Evolutionary conservation across 2,329 filamentous ascomycete species (phyloP).

Genomic region (Fusarium goolgardi): DNA sequence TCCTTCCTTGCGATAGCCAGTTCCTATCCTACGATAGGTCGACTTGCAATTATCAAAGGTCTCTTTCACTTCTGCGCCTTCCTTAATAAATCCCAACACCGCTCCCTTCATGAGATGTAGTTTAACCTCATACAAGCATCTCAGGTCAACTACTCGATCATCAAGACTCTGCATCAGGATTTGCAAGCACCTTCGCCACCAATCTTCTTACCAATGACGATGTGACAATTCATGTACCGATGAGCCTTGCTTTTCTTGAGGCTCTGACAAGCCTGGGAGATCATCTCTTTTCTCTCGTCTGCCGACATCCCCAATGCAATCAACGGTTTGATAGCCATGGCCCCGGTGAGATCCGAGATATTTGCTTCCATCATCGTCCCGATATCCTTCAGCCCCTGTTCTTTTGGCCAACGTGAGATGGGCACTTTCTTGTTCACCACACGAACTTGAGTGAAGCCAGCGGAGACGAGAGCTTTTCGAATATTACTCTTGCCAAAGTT

Average conservation of each 20-base stretch:
- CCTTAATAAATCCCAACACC: neutral
- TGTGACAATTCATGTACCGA: slow-evolving; percentile 57
- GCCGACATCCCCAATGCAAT: slow-evolving; percentile 52
- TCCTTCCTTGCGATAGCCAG: neutral
- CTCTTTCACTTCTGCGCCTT: slow-evolving; percentile 1
- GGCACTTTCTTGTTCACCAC: slow-evolving; percentile 58
- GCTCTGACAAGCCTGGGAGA: slow-evolving; percentile 49
- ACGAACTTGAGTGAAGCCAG: slow-evolving; percentile 60
- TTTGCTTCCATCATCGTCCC: slow-evolving; percentile 60
- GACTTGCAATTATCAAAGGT: neutral
- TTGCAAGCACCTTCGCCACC: neutral
- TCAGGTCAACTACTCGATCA: neutral
- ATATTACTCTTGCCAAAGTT: slow-evolving; percentile 53
- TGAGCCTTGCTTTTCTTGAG: slow-evolving; percentile 54
- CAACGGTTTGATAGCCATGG: slow-evolving; percentile 57
- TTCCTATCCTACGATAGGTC: neutral
- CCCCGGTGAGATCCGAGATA: slow-evolving; percentile 56
- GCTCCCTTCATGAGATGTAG: neutral
- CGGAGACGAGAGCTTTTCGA: slow-evolving; percentile 51
- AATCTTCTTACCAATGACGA: slow-evolving; percentile 59
- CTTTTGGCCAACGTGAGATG: slow-evolving; percentile 59
- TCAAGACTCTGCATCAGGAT: neutral
- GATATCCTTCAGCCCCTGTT: slow-evolving; percentile 55
- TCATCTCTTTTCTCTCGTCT: slow-evolving; percentile 52
- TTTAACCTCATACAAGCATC: neutral